These are phyloP conservation scores for Neovahlkampfia damariscottae DNA, from an alignment of 78 protist genomes.

Conservation along the genomic window DNA sequence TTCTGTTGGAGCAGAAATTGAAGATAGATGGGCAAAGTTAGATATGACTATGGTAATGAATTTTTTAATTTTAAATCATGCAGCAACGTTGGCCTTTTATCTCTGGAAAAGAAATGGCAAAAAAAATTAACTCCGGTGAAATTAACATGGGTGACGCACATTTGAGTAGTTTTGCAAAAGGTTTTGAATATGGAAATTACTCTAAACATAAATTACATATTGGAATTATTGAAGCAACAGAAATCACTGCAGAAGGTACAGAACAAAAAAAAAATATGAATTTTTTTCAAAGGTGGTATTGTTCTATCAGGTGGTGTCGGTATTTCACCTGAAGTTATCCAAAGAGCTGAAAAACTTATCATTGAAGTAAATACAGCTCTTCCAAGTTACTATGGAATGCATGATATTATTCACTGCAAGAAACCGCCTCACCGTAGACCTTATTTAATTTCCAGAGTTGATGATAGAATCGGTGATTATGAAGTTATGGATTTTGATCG, in stretches of 20 bases:
- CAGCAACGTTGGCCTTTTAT: no score
- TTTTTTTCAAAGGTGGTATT: no score
- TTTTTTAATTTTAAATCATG: no score
- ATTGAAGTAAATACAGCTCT: constrained; percentile 51
- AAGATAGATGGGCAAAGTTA: neutral
- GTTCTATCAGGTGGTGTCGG: constrained; percentile 56
- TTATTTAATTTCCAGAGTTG: neutral
- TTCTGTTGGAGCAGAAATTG: neutral
- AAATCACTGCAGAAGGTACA: constrained; percentile 47
- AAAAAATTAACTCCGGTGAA: neutral
- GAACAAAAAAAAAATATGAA: no score
- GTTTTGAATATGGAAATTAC: neutral
- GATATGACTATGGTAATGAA: neutral
- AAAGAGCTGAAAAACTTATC: constrained; percentile 48
- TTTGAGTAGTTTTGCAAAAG: neutral
- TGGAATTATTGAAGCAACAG: constrained; percentile 56
- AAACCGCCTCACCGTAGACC: constrained; percentile 13
- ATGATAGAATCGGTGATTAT: constrained; percentile 9
- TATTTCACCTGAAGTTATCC: constrained; percentile 30
- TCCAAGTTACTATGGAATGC: constrained; percentile 53
- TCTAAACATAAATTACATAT: constrained; percentile 38
- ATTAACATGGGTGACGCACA: neutral
- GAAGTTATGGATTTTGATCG: constrained; percentile 8
- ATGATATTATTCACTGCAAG: constrained; percentile 33
- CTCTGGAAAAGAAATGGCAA: neutral